Evolutionary conservation across 805 yeast species (phyloP), one percentile per base, ranked within the genome.

Genomic region (Barnettozyma siamensis): DNA sequence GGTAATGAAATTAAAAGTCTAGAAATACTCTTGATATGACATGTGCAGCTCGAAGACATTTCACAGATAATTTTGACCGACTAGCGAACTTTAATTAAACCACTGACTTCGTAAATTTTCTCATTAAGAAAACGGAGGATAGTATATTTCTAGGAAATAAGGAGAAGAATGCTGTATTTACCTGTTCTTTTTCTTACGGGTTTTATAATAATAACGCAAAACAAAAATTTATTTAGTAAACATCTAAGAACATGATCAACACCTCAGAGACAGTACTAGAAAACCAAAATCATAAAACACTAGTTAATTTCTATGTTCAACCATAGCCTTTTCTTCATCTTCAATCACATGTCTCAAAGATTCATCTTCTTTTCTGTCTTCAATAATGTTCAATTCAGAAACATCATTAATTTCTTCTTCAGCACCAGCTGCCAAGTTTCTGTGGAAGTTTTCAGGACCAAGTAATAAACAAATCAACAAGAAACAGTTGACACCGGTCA

Each of bases 401-500:
- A 44, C 45, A 18, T 46, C 52, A 8, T 35, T 33, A 18, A 33
- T n/a, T 29, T 41, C 41, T 29, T 41, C 41, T 31, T 40, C 47
- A 4, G 57, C 52, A 19, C 50, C 50, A 15, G 59, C 54, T 21
- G 55, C 42, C 42, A 64, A 55, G 41, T 64, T 63, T 45, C 64
- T 57, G 49, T 65, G 69, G 56, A 63, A 64, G 44, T 64, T 65
- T 59, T 79, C 85, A 5, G 84, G 85, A 4, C 87, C 88, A 13
- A 75, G 48, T 40, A 77, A 54, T 10, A 72, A 58, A 44, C 73
- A 60, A 23, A 77, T 38, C 16, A 78, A 49, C 38, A 76, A 59
- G 53, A 67, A 76, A 9, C 66, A 76, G 55, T 77, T 76, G 34
- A 78, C 85, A 42, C 80, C 75, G 20, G 80, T 84, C 70, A 78